These are phyloP conservation scores for Samsoniella hepiali DNA, from an alignment of 2,329 filamentous ascomycete genomes.

Conservation along the genomic window DNA sequence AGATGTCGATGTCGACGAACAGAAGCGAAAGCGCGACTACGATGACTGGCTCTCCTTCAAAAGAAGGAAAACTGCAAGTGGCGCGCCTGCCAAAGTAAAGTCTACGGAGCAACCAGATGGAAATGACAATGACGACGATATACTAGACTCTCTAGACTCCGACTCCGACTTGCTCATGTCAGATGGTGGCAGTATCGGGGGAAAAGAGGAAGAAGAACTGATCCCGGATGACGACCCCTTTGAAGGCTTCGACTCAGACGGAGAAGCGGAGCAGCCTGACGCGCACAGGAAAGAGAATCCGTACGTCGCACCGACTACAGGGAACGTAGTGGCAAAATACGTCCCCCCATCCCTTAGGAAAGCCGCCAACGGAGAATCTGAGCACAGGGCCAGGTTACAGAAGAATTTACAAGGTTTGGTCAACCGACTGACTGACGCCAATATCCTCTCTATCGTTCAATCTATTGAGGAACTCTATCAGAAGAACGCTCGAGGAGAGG, in stretches of 20 bases:
- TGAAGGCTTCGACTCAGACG: constrained; percentile 38
- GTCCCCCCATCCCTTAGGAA: constrained; percentile 80
- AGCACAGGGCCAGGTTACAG: constrained; percentile 65
- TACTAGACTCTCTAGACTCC: constrained; percentile 32
- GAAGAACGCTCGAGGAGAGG: constrained; percentile 79
- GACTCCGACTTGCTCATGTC: constrained; percentile 29
- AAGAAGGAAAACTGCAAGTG: constrained; percentile 39
- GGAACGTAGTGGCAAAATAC: constrained; percentile 64
- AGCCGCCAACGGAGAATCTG: constrained; percentile 58
- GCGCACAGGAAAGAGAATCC: constrained; percentile 71
- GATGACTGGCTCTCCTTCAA: constrained; percentile 61
- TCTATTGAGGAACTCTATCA: constrained; percentile 83
- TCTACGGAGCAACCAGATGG: constrained; percentile 30
- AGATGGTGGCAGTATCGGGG: constrained; percentile 32
- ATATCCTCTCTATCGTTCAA: constrained; percentile 76
- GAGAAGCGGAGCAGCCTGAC: constrained; percentile 32
- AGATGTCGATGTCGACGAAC: constrained; percentile 54
- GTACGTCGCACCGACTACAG: constrained; percentile 69
- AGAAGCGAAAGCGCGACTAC: constrained; percentile 57
- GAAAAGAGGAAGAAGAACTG: constrained; percentile 13
- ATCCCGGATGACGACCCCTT: constrained; percentile 33
- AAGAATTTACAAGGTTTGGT: constrained; percentile 83
- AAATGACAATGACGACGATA: constrained; percentile 29
- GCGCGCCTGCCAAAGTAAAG: constrained; percentile 27
- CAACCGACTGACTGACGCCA: constrained; percentile 90